Evolutionary conservation across 1,139 yeast genomes (phyloP), one percentile per base, ranked within the genome.

Genomic region (Candida buenavistaensis): DNA sequence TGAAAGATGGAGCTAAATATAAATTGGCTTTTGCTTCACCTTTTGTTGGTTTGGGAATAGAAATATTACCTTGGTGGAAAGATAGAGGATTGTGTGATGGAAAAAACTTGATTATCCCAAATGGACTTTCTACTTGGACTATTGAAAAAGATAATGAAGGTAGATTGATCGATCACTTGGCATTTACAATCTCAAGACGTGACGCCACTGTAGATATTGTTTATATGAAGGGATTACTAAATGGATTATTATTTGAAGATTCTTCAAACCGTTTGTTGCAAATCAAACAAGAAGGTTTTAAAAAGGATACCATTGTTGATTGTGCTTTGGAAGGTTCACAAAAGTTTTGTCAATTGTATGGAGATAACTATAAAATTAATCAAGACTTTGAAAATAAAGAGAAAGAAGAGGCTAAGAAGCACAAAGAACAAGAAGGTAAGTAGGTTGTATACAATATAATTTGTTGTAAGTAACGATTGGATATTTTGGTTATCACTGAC

Each of bases 1-100:
- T 65, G 11, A 56, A 61, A 26, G 73, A 68, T 28, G 33, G 37
- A 7, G 45, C 32, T 24, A 23, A 49, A 13, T 65, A 48, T 36
- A 50, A 52, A 32, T 39, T 63, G 8, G 53, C 54, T 25, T 52
- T 55, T 25, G 45, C 71, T 28, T 55, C 69, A 3, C 59, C 66
- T 4, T 59, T 64, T 32, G 38, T 66, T 8, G 71, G 71, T 28
- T 64, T 72, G 37, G 62, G 60, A 15, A 50, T 65, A 21, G 57
- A 58, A 11, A 59, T 62, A 3, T 45, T 55, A 13, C 58, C 68
- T 3, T 71, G 75, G 71, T 58, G 62, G 2, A 37, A 44, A 21
- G 50, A 40, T 30, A 20, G 29, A 6, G 47, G 50, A 4, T 38
- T 41, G n/a, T 60, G 53, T 51, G 52, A 29, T 5, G 40, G 33